phyloP scores from a whole-genome alignment of 2,329 filamentous ascomycete genomes.

The Colletotrichum graminicola region DNA sequence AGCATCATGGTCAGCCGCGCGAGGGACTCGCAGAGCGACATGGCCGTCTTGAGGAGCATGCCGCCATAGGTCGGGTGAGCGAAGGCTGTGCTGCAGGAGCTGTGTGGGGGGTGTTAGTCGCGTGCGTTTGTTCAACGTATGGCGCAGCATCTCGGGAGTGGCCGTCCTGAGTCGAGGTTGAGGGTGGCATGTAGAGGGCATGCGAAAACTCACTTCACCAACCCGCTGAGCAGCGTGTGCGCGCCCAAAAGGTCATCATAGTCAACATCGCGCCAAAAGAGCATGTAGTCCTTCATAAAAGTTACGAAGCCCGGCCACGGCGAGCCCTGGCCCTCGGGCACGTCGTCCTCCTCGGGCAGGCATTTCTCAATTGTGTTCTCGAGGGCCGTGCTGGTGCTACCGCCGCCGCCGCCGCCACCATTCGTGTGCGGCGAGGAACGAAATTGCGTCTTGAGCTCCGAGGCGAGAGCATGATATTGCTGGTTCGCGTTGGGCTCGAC shows the following conservation, averaged over 20 bases:
- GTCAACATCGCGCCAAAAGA: constrained; percentile 84
- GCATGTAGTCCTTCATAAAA: constrained; percentile 85
- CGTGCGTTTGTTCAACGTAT: neutral
- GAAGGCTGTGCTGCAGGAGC: constrained; percentile 86
- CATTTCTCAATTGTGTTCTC: constrained; percentile 73
- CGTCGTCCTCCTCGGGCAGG: constrained; percentile 74
- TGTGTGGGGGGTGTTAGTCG: constrained; percentile 50
- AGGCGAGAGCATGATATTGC: constrained; percentile 75
- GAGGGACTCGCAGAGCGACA: constrained; percentile 84
- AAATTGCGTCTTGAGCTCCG: constrained; percentile 74
- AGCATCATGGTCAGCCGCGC: constrained; percentile 87
- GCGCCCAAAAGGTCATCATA: constrained; percentile 80
- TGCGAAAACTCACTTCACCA: constrained; percentile 75
- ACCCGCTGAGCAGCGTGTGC: constrained; percentile 78
- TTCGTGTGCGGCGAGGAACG: constrained; percentile 44
- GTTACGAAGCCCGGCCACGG: constrained; percentile 82
- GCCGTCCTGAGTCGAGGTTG: constrained; percentile 7
- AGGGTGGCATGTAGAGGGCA: neutral
- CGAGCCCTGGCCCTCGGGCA: constrained; percentile 72
- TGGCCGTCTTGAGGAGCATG: constrained; percentile 85
- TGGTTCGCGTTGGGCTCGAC: constrained; percentile 79
- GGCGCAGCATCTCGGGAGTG: neutral
- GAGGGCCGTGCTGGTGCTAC: constrained; percentile 60
- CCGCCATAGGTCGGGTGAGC: constrained; percentile 83
- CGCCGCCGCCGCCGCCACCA: neutral